Conservation (phyloP, 2,329 filamentous ascomycete species). For the Dactylella cylindrospora region DNA sequence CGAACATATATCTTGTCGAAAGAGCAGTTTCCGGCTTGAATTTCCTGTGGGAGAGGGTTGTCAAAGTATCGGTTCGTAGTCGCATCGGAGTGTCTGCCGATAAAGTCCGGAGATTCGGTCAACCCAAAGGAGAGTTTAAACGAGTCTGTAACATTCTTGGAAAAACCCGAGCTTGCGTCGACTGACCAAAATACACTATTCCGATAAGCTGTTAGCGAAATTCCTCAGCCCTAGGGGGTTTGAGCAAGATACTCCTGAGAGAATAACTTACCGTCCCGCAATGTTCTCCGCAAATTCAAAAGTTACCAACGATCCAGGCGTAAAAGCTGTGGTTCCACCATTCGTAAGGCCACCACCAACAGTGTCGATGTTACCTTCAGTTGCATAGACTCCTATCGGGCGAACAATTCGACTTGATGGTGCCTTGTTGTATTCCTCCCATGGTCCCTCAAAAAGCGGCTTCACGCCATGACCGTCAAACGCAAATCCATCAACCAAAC, state of each 20-base stretch:
- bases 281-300: conserved; percentile 55
- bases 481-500: conserved; percentile 21
- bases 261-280: conserved; percentile 51
- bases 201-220: no score
- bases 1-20: conserved; percentile 51
- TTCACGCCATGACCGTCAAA: conserved; percentile 33
- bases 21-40: conserved; percentile 51
- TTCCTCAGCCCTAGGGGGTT: no score
- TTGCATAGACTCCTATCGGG: conserved; percentile 51
- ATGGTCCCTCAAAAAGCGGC: conserved; percentile 53
- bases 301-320: conserved; percentile 51
- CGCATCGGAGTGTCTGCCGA: conserved; percentile 51
- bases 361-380: conserved; percentile 49
- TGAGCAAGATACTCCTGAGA: conserved; percentile 37
- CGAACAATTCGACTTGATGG: conserved; percentile 51
- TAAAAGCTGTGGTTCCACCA: conserved; percentile 48
- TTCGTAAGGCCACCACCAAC: conserved; percentile 45
- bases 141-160: conserved; percentile 14
- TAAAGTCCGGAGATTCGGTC: conserved; percentile 53
- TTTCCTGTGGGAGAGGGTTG: conserved; percentile 50
- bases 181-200: conserved; percentile 27
- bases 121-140: conserved; percentile 50
- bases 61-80: conserved; percentile 50
- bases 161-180: conserved; percentile 8
- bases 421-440: conserved; percentile 53